A percentile compares a stretch with the other conserved stretches of the same genome.
Evolutionary conservation across 495 filamentous ascomycete genomes (phyloP).

Genomic region (Penicillium egyptiacum): DNA sequence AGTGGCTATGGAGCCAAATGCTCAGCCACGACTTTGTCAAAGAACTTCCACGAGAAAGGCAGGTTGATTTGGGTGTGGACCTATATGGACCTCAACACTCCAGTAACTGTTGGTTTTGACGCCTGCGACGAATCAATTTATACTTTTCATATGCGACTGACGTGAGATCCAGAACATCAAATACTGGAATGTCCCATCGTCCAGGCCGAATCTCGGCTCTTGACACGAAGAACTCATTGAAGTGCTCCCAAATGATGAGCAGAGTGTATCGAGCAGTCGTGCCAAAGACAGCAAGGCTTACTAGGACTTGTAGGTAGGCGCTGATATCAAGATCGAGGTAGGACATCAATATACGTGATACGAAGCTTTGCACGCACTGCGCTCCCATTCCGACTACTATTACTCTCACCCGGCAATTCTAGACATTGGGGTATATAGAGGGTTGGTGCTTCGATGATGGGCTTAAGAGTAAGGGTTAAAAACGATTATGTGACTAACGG

Average conservation of each 20-base stretch:
- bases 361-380: no score
- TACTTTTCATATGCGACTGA: slow-evolving; percentile 56
- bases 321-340: slow-evolving; percentile 69
- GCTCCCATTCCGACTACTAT: no score
- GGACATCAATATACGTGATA: slow-evolving; percentile 58
- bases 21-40: no score
- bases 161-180: slow-evolving; percentile 68
- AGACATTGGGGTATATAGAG: no score
- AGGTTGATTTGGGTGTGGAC: no score
- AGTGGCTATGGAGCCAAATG: no score
- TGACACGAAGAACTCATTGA: slow-evolving; percentile 42
- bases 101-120: slow-evolving; percentile 54
- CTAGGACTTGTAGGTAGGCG: slow-evolving; percentile 62
- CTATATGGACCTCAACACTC: slow-evolving; percentile 19
- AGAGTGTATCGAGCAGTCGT: slow-evolving; percentile 53
- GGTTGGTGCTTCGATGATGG: no score
- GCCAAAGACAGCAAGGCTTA: slow-evolving; percentile 50
- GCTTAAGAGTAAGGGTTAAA: no score
- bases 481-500: no score
- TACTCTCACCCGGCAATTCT: no score
- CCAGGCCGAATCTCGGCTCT: slow-evolving; percentile 62
- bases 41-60: no score
- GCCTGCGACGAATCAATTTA: slow-evolving; percentile 61
- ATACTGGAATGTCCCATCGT: slow-evolving; percentile 69
- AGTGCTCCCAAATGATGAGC: slow-evolving; percentile 37